These are phyloP conservation scores for Stellera chamaejasme DNA, from an alignment of 345 rosid species.

Conservation along the genomic window DNA sequence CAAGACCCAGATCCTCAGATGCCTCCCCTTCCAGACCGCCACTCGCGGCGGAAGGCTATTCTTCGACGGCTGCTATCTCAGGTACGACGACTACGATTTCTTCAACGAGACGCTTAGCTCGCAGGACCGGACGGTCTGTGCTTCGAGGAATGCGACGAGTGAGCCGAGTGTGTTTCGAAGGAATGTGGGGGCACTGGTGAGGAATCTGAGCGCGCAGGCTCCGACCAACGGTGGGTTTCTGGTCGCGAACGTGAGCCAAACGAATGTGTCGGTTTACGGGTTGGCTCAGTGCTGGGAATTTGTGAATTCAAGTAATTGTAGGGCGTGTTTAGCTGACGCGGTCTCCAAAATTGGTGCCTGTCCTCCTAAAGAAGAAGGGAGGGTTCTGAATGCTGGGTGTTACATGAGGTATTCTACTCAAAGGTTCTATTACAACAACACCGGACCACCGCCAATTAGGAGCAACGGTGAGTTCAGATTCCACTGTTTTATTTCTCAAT, in stretches of 20 bases:
- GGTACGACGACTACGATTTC: conserved; percentile 78
- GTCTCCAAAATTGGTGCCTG: conserved; percentile 33
- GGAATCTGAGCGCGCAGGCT: conserved; percentile 48
- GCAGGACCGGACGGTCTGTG: conserved; percentile 29
- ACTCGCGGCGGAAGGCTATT: conserved; percentile 69
- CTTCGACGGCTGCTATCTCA: conserved; percentile 64
- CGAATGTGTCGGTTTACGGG: conserved; percentile 63
- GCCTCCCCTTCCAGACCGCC: conserved; percentile 60
- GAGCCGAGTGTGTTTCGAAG: conserved; percentile 39
- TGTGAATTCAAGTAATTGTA: conserved; percentile 39
- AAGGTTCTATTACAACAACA: conserved; percentile 53
- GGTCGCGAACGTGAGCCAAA: conserved; percentile 44
- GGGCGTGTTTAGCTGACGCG: conserved; percentile 43
- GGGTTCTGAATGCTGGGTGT: conserved; percentile 71
- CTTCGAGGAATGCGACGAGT: conserved; percentile 28
- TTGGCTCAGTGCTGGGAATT: conserved; percentile 87
- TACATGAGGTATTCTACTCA: conserved; percentile 62
- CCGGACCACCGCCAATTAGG: conserved; percentile 23
- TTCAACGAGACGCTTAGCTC: conserved; percentile 39
- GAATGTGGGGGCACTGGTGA: conserved; percentile 40
- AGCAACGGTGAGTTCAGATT: conserved; percentile 30
- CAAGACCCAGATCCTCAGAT: conserved; percentile 60
- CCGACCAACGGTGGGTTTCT: conserved; percentile 44
- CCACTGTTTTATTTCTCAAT: neutral
- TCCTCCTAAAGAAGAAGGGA: conserved; percentile 53